Conservation (phyloP, 2,329 filamentous ascomycete species). For the Fusarium robinianum region DNA sequence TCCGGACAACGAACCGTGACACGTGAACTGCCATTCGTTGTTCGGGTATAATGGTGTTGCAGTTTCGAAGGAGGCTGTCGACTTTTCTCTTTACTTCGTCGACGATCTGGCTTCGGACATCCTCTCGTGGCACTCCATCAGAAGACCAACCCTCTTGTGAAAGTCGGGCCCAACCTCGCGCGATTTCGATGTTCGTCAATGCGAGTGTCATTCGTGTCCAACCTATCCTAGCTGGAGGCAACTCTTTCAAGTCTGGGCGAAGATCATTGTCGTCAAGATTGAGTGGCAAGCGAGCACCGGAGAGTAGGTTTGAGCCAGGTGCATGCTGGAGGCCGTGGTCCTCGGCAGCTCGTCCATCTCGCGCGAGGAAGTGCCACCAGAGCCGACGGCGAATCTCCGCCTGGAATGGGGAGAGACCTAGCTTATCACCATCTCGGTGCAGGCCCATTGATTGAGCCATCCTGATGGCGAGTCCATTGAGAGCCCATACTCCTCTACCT, state of each 20-base stretch:
- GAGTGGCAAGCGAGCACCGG: slow-evolving; percentile 56
- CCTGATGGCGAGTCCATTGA: slow-evolving; percentile 51
- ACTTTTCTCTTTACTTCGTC: slow-evolving; percentile 45
- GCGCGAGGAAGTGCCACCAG: slow-evolving; percentile 58
- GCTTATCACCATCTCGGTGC: slow-evolving; percentile 53
- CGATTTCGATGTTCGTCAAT: slow-evolving; percentile 57
- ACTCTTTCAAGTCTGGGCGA: slow-evolving; percentile 51
- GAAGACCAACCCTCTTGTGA: slow-evolving; percentile 27
- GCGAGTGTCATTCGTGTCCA: slow-evolving; percentile 64
- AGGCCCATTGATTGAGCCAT: slow-evolving; percentile 57
- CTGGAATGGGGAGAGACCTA: slow-evolving; percentile 57
- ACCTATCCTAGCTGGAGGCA: slow-evolving; percentile 52
- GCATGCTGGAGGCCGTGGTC: slow-evolving; percentile 54
- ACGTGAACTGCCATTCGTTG: slow-evolving; percentile 38
- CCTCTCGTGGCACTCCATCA: slow-evolving; percentile 24
- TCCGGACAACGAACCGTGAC: slow-evolving; percentile 34
- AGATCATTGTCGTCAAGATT: slow-evolving; percentile 62
- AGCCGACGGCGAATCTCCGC: slow-evolving; percentile 59
- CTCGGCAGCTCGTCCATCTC: slow-evolving; percentile 57
- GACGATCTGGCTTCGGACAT: slow-evolving; percentile 48
- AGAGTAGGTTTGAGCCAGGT: background rate
- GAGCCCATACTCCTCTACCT: slow-evolving; percentile 44
- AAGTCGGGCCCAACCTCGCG: slow-evolving; percentile 35
- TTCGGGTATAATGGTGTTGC: slow-evolving; percentile 56
- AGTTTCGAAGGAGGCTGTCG: slow-evolving; percentile 37